Base-by-base conservation (phyloP, 768 basidiomycete species). In the Lanmaoa rubissima region DNA sequence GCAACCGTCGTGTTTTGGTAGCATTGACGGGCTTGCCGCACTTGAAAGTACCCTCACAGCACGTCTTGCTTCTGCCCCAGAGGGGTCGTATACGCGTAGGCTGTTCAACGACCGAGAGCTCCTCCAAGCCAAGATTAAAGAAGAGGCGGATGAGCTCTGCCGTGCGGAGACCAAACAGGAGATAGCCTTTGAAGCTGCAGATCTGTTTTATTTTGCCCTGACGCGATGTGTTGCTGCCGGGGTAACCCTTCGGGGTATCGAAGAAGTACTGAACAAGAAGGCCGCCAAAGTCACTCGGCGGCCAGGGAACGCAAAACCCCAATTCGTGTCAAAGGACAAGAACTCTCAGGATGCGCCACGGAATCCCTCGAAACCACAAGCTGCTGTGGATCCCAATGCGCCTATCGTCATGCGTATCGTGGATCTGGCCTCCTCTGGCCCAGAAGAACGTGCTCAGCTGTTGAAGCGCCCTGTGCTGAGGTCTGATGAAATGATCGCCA, bases 61-160 rank as follows among this genome's bases (percentile, higher is more conserved):
- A 2, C 83, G 97, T 41, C 75, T 90, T 44, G 74, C 75, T 35
- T 80, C 82, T 26, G 93, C 96, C 0, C 94, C 94, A 0, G 86
- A 87, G 62, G 94, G 94, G 6, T 94, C 92, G 1, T 99, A 99
- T 73, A 98, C 97, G 17, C 84, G 81, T 49, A 78, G 92, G 51
- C 75, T 99, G 28, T 97, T 98, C 74, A 78, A 81, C 42, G 92
- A 98, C 68, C 75, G 87, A 5, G 81, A 79, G 45, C 79, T 99
- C n/a, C 77, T 98, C 44, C 82, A 79, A 45, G 88, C 94, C 50
- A 99, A 99, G 78, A 94, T 99, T 61, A 92, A 90, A 86, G 97
- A 99, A 73, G 97, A 99, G 71, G 97, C 97, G 0, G 92, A 96
- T 64, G 97, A 99, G 72, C 81, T 99, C n/a, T 96, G 94, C 69